Conservation (phyloP, 2,329 filamentous ascomycete species). For the Lachnellula subtilissima region DNA sequence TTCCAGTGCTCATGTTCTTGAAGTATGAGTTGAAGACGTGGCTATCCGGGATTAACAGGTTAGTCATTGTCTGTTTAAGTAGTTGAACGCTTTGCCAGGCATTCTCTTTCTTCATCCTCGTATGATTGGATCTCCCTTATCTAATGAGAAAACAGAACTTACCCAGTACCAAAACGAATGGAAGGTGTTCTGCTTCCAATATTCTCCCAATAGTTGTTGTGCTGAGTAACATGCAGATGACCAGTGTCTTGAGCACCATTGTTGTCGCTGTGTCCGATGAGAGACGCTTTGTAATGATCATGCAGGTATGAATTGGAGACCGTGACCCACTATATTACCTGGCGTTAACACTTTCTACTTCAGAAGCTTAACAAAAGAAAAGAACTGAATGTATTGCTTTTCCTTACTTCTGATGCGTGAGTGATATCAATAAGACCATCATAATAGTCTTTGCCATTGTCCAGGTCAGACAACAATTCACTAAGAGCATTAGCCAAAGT, state of each 20-base stretch:
- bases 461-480: conserved; percentile 36
- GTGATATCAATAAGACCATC: conserved; percentile 42
- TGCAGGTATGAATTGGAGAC: conserved; percentile 40
- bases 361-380: too few species aligned
- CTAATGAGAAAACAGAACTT: too few species aligned
- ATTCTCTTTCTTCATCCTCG: too few species aligned
- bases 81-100: too few species aligned
- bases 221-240: conserved; percentile 26
- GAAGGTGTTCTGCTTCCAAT: conserved; percentile 41
- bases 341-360: too few species aligned
- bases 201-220: conserved; percentile 24
- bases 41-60: conserved; percentile 30
- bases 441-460: conserved; percentile 38
- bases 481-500: neutral
- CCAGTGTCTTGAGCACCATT: conserved; percentile 26
- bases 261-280: conserved; percentile 28
- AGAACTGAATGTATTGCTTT: too few species aligned
- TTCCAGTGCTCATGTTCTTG: conserved; percentile 42
- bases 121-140: too few species aligned
- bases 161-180: conserved; percentile 59
- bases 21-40: conserved; percentile 45
- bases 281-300: conserved; percentile 35
- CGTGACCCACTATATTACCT: conserved; percentile 31
- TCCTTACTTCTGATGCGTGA: conserved; percentile 36
- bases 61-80: conserved; percentile 35